Base-by-base conservation (phyloP, 1,139 yeast species). In the Magnusiomyces tetraspermus region DNA sequence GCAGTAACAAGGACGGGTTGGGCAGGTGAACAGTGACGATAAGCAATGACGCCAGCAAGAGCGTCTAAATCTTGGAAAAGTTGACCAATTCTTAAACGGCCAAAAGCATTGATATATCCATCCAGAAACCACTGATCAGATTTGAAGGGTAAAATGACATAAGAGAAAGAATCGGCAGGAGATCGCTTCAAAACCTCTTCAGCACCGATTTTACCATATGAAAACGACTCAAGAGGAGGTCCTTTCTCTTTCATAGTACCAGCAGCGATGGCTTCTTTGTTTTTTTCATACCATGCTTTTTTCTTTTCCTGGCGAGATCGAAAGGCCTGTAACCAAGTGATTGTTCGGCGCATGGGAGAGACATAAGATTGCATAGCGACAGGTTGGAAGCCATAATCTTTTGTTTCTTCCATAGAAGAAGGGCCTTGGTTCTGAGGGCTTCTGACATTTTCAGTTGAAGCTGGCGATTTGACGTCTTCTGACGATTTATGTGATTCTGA, bases 1-100 rank as follows among this genome's bases (percentile, higher is more conserved):
- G 97, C 97, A 15, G 97, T 90, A 37, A 88, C 97, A 64, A 87
- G 84, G 67, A 87, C 89, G 10, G 96, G 96, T 64, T 85, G 89
- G 1, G 95, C 92, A 0, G 96, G 96, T 6, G 86, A 76, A 70
- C 95, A 85, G 65, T 86, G 95, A 61, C 85, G 75, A 65, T 86
- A 84, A 24, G 94, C 94, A 61, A 87, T 86, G 63, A 88, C 78
- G 43, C 95, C 96, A 1, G 96, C 95, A 57, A 87, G 72, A 4
- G 94, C 92, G 66, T 88, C 96, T 65, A 88, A 74, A 68, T 88
- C 96, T 70, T 88, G 96, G 70, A 90, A 88, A 61, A 90, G 74
- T 67, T 88, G 96, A 31, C 97, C 97, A 60, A 86, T 88, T 63
- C 96, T 75, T 64, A 90, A 76, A 58, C 96, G 77, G 23, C 97